Evolutionary conservation across 108 stramenopile genomes (phyloP).

Genomic region (Cyclotella distinguenda): DNA sequence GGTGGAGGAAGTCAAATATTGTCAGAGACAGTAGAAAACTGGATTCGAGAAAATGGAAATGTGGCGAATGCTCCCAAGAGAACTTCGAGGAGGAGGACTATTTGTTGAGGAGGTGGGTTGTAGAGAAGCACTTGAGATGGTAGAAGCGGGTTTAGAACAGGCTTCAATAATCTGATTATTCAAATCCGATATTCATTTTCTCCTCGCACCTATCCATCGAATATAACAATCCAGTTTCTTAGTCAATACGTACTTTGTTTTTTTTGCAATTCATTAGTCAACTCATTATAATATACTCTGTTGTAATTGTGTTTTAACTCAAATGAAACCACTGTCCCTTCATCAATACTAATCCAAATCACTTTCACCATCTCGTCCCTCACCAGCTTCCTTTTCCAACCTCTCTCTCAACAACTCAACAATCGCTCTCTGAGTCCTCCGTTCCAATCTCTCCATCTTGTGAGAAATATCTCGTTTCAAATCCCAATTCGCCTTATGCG

Average conservation of each 20-base stretch:
- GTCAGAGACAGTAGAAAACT: constrained; percentile 28
- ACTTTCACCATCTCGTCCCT: constrained; percentile 35
- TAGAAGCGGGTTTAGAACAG: not conserved
- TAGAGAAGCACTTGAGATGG: no score
- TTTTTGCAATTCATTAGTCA: not conserved
- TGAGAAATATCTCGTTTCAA: constrained; percentile 74
- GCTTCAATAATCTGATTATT: no score
- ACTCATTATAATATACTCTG: not conserved
- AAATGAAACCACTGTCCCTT: not conserved
- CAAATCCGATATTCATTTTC: no score
- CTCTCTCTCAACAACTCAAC: constrained; percentile 69
- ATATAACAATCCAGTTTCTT: no score
- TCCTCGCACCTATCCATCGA: no score
- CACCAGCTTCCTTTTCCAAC: constrained; percentile 66
- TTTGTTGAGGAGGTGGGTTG: not conserved
- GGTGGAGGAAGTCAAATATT: constrained; percentile 42
- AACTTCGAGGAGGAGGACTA: constrained; percentile 12
- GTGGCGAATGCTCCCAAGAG: constrained; percentile 47
- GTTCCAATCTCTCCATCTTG: constrained; percentile 72
- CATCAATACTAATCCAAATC: constrained; percentile 41
- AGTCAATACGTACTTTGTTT: no score
- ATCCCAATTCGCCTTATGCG: constrained; percentile 87
- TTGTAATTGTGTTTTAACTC: not conserved
- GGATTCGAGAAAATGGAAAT: constrained; percentile 30
- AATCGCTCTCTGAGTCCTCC: constrained; percentile 74